Evolutionary conservation across 2,329 filamentous ascomycete genomes (phyloP).

Genomic region (Apiospora marii): DNA sequence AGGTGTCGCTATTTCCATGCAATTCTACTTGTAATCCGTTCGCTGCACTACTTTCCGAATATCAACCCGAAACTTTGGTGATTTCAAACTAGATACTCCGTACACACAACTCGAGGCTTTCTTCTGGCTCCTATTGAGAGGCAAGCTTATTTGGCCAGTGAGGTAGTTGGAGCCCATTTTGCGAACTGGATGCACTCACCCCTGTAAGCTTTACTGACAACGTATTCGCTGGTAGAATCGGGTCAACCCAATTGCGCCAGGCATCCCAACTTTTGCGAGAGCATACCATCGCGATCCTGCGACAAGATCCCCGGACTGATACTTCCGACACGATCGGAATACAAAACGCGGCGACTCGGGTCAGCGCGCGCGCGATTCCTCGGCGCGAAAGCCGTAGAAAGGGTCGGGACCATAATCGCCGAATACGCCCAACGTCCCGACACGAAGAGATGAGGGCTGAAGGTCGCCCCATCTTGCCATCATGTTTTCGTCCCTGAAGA

Average conservation of each 20-base stretch:
- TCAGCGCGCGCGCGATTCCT: not conserved
- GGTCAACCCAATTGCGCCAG: not conserved
- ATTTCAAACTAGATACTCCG: not conserved
- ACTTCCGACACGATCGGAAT: not conserved
- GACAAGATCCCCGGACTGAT: not conserved
- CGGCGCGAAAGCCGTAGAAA: slow-evolving; percentile 1
- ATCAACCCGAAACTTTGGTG: not conserved
- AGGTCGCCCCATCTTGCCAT: slow-evolving; percentile 36
- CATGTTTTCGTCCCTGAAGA: slow-evolving; percentile 97
- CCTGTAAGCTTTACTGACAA: slow-evolving; percentile 2
- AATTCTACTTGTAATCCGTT: slow-evolving; percentile 8
- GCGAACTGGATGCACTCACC: not conserved
- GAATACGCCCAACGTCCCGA: not conserved
- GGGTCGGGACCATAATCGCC: not conserved
- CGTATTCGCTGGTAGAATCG: not conserved
- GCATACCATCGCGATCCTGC: not conserved
- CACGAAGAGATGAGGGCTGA: slow-evolving; percentile 35
- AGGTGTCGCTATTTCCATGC: not conserved
- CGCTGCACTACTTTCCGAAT: not conserved
- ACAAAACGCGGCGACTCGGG: not conserved
- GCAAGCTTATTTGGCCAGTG: not conserved
- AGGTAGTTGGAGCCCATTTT: not conserved
- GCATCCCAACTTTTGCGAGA: not conserved
- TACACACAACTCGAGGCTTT: not conserved
- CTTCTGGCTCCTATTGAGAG: not conserved